Evolutionary conservation across 1,284 basidiomycete genomes (phyloP), one percentile per base, ranked within the genome.

Genomic region (Stygiomarasmius scandens): DNA sequence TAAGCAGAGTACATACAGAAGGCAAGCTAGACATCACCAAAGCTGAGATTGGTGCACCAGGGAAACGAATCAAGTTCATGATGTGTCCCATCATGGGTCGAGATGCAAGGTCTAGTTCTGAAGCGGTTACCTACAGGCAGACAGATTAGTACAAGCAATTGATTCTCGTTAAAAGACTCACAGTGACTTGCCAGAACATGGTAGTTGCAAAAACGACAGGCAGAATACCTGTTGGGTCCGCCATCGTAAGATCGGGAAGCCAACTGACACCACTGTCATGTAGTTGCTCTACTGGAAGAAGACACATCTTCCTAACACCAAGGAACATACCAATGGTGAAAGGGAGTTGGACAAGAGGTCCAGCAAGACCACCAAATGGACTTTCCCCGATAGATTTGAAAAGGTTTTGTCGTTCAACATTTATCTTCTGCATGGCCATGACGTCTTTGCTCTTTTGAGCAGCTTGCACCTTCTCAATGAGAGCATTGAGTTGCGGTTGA

Each of bases 271-370:
- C 95, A 58, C 93, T 95, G 61, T 85, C 76, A 63, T 85, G 81
- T 64, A 98, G 74, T 70, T 91, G 90, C 46, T 82, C 78, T 27
- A 96, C 69, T 0, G 91, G 92, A 23, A 87, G 71, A 49, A 80
- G 77, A 58, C 89, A 90, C 75, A 98, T 81, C 38, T 76, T 77
- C 69, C 86, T 85, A 49, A 98, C 71, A 14, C 86, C 94, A 63
- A 95, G 89, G 81, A 98, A 99, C 76, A 95, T 80, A 25, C 89
- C 86, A 49, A 98, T 75, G 61, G 93, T 91, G 49, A 95, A 77
- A 0, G 93, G 87, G 44, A 95, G 74, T 70, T 97, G 94, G 88
- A 65, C 54, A 93, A 69, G 6, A 89, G 86, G 50, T 84, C 77
- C 11, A 85, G 64, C 23, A 92, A 65, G 60, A 86, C 80, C 77